Conservation (phyloP, 768 basidiomycete species). For the Amanita subjunquillea region DNA sequence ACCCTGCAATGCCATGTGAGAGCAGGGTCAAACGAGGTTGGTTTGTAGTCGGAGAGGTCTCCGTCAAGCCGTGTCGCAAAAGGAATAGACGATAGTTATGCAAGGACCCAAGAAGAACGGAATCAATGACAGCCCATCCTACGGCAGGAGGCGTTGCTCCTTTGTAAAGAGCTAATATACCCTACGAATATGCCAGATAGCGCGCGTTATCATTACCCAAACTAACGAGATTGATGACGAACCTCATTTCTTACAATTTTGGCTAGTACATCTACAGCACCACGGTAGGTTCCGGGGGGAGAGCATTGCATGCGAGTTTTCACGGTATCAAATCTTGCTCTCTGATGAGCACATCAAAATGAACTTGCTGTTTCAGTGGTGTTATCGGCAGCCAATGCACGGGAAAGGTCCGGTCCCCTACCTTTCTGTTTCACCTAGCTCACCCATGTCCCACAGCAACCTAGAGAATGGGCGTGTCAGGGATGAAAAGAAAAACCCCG, state of each 20-base stretch:
- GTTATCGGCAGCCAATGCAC: conserved; percentile 4
- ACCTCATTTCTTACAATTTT: conserved; percentile 56
- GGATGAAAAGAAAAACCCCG: not conserved
- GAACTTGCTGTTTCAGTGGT: not conserved
- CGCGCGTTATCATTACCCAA: not conserved
- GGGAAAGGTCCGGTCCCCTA: conserved; percentile 4
- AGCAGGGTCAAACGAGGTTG: conserved; percentile 44
- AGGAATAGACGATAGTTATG: conserved; percentile 65
- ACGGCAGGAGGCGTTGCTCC: conserved; percentile 65
- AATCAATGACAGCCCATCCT: conserved; percentile 67
- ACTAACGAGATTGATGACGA: conserved; percentile 10
- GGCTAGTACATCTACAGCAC: conserved; percentile 48
- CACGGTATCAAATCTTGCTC: conserved; percentile 55
- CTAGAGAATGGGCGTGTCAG: conserved; percentile 19
- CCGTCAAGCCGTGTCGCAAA: conserved; percentile 41
- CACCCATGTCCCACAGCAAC: conserved; percentile 67
- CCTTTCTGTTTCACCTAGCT: conserved; percentile 10
- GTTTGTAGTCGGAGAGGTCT: conserved; percentile 32
- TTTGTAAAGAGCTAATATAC: conserved; percentile 59
- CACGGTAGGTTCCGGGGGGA: conserved; percentile 50
- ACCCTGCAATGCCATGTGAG: conserved; percentile 57
- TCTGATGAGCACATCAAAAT: conserved; percentile 2
- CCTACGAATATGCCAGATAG: conserved; percentile 22
- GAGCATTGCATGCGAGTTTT: conserved; percentile 68
- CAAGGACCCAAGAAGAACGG: conserved; percentile 56